Percentiles rank a stretch among this genome's conserved stretches.
phyloP scores from a whole-genome alignment of 345 rosid species.

The Brassica nigra region DNA sequence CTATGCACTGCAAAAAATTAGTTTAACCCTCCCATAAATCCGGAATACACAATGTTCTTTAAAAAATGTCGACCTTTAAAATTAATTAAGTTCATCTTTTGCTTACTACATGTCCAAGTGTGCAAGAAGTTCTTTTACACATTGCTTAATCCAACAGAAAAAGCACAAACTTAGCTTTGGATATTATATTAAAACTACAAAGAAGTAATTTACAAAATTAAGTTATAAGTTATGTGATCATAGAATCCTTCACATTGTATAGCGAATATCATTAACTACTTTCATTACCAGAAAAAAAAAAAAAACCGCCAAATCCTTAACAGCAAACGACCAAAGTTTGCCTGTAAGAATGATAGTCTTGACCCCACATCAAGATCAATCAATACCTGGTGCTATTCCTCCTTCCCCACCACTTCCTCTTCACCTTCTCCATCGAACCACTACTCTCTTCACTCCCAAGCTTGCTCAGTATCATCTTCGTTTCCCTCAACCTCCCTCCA shows the following conservation, averaged over 20 bases:
- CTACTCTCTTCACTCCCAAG: slow-evolving; percentile 81
- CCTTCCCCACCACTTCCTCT: slow-evolving; percentile 98
- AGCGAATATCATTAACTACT: slow-evolving; percentile 12
- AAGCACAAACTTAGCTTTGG: slow-evolving; percentile 6
- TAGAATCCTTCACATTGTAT: slow-evolving; percentile 4
- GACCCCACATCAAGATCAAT: slow-evolving; percentile 40
- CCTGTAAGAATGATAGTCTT: slow-evolving; percentile 28
- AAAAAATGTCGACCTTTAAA: background rate
- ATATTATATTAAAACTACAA: background rate
- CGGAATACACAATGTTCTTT: too few species aligned
- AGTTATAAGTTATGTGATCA: slow-evolving; percentile 17
- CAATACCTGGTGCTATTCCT: slow-evolving; percentile 79
- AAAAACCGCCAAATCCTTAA: slow-evolving; percentile 23
- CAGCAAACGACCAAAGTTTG: slow-evolving; percentile 39
- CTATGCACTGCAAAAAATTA: too few species aligned
- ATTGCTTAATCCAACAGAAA: background rate
- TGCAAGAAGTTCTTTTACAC: slow-evolving; percentile 13
- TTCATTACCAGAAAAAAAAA: background rate
- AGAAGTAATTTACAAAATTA: slow-evolving; percentile 31
- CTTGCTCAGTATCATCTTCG: slow-evolving; percentile 79
- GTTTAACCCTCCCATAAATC: too few species aligned
- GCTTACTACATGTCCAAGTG: background rate
- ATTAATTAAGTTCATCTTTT: background rate
- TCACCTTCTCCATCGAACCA: slow-evolving; percentile 62
- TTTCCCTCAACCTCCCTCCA: slow-evolving; percentile 74